Base-by-base conservation (phyloP, 345 rosid genomes). In the Dimocarpus longan region DNA sequence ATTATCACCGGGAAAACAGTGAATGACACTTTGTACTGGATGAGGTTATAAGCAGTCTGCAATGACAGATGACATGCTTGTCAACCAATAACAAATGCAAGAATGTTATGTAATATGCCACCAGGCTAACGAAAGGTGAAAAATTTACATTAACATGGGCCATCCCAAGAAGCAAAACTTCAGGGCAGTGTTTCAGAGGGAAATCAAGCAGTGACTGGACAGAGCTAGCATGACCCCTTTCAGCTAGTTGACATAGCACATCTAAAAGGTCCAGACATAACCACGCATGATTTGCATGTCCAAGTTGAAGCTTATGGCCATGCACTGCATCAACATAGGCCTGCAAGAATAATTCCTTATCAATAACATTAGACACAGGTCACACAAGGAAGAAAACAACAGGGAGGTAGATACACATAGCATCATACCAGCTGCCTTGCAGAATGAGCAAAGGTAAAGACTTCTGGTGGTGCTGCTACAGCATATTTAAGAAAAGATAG, bases 121-220 rank as follows among this genome's bases (percentile, higher is more conserved):
- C 10, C 48, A 54, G 10, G 74, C 2, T 52, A 44, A 48, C 10
- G 22, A 82, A 75, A 66, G 62, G 24, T 52, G 73, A 60, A 65
- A 65, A 10, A 43, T 32, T 60, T 89, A 96, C 99, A 85, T 89
- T 94, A 79, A 90, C 66, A 82, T 90, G 97, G 40, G 97, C 81
- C 92, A 96, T 85, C 81, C 97, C 98, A 57, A 93, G 89, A 79
- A 96, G 98, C 85, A 94, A 86, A 57, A 93, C 81, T 86, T 89
- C 98, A 46, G 99, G 98, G 79, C 95, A 96, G 78, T 91, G 89
- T 79, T 86, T 85, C 50, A 96, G 93, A 68, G 98, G 98, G 86
- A 88, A 89, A 76, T 91, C 88, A 24, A 96, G 94, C 89, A 96
- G 82, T 57, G 86, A 81, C 68, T 85, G 90, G 75, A 94, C 92